Conservation (phyloP, 2,329 filamentous ascomycete species). For the Aureobasidium sp. region DNA sequence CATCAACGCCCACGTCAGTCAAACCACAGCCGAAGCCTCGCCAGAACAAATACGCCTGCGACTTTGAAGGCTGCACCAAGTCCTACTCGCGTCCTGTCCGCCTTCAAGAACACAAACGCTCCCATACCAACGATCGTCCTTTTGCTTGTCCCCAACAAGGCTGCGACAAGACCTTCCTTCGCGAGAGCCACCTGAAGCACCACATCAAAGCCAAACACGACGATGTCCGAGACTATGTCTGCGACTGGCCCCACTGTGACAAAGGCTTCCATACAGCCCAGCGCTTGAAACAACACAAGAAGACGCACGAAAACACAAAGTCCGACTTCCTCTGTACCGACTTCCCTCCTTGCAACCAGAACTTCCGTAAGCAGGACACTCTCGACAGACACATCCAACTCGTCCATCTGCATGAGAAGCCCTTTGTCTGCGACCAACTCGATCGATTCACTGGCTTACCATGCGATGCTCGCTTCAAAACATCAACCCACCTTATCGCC, state of each 20-base stretch:
- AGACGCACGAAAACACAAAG: conserved; percentile 66
- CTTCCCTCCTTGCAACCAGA: conserved; percentile 61
- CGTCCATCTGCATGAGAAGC: conserved; percentile 63
- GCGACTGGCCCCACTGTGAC: conserved; percentile 63
- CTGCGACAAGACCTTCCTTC: conserved; percentile 78
- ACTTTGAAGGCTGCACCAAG: conserved; percentile 65
- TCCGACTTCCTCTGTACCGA: conserved; percentile 65
- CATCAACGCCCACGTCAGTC: conserved; percentile 19
- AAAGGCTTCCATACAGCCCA: conserved; percentile 77
- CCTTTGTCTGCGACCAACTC: conserved; percentile 61
- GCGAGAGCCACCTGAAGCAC: conserved; percentile 76
- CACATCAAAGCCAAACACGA: conserved; percentile 79
- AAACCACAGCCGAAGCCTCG: conserved; percentile 39
- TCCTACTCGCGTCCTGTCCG: conserved; percentile 81
- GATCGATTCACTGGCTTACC: conserved; percentile 43
- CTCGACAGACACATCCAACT: conserved; percentile 73
- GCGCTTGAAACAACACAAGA: conserved; percentile 64
- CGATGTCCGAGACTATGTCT: conserved; percentile 60
- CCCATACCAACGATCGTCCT: conserved; percentile 76
- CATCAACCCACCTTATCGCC: conserved; percentile 58
- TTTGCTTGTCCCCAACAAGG: conserved; percentile 61
- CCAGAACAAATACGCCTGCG: conserved; percentile 69
- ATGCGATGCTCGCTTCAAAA: conserved; percentile 67
- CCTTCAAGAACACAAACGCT: conserved; percentile 69
- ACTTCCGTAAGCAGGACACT: conserved; percentile 81